Base-by-base conservation (phyloP, 495 filamentous ascomycete genomes). In the Lepraria neglecta region DNA sequence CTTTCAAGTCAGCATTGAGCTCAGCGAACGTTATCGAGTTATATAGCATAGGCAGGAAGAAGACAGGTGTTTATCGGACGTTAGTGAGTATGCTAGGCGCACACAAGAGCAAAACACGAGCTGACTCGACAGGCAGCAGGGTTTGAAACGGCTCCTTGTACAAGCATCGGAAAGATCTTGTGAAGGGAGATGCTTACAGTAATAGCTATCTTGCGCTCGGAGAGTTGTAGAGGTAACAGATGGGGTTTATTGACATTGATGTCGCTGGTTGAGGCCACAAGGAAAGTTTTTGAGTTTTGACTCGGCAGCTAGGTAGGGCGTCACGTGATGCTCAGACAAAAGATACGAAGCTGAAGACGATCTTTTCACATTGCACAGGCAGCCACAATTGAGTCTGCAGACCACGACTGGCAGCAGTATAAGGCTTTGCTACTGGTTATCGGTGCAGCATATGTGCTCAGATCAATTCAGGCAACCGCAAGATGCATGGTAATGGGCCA, bases 251-350 rank as follows among this genome's bases (percentile, higher is more conserved):
- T 6, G 51, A 61, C 52, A 61, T 46, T 45, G 38, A 61, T 42
- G 59, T 56, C 59, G 50, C 52, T 61, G 35, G 54, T 57, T 43
- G 59, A 61, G 59, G 59, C 51, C 59, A 61, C 50, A 52, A 54
- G 58, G 52, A 61, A 61, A 56, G 59, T 47, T 61, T 56, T 56
- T 30, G 30, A 51, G 48, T 24, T 53, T 61, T 55, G 30, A 6
- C 47, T 27, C 47, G 58, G 24, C 40, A 60, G 35, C 45, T 61
- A 47, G 50, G 21, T 19, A 19, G 19, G 6, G 7, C 0, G 50
- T 61, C 59, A 61, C 59, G 59, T 61, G 59, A 50, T 24, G 19
- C 11, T 59, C 17, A 42, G 35, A 42, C 17, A 4, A 19, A 19
- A 46, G 5, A 50, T 38, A 48, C 31, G 19, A 38, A 21, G 46